A percentile compares a stretch with the other conserved stretches of the same genome.
Conservation (phyloP, 495 filamentous ascomycete genomes). For the Neurospora sp. region DNA sequence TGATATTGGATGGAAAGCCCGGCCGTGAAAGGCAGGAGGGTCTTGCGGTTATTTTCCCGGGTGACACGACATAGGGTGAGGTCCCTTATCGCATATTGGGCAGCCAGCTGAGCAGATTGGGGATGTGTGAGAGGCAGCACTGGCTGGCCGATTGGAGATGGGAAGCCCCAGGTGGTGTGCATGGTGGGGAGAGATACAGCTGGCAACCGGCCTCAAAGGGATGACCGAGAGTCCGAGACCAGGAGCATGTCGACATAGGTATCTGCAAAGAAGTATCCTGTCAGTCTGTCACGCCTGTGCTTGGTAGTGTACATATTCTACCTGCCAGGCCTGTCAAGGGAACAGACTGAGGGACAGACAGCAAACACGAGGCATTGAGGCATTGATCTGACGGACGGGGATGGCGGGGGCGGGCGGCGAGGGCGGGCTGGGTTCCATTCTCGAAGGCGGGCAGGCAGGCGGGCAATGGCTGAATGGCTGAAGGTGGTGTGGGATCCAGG, state of each 20-base stretch:
- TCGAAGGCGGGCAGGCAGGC: background rate
- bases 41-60: background rate
- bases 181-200: background rate
- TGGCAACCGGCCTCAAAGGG: background rate
- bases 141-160: background rate
- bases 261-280: background rate
- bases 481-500: background rate
- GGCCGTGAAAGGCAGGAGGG: background rate
- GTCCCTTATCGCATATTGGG: background rate
- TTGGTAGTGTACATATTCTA: background rate
- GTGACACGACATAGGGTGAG: background rate
- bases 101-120: background rate
- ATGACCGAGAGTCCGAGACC: background rate
- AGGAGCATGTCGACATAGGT: background rate
- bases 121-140: background rate
- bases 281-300: background rate
- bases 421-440: background rate
- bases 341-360: background rate
- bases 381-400: background rate
- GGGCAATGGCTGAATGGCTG: background rate
- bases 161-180: background rate
- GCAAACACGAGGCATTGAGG: background rate
- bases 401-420: background rate
- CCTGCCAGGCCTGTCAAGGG: background rate
- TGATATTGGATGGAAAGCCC: background rate